phyloP scores from a whole-genome alignment of 176 grass and related monocot genomes.

The Ampelocalamus luodianensis region DNA sequence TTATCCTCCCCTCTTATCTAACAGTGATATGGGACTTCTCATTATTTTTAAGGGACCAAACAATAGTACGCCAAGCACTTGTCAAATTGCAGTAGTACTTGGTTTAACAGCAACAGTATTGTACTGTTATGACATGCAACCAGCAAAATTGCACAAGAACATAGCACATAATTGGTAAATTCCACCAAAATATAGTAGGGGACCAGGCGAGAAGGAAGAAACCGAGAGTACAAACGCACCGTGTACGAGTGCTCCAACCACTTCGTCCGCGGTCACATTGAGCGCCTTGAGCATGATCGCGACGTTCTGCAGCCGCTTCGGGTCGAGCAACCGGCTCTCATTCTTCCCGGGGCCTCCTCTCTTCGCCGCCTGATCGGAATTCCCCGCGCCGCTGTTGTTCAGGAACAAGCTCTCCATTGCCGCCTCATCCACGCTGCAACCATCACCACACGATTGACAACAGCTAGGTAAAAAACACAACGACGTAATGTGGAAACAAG shows the following conservation, averaged over 20 bases:
- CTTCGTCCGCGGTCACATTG: slow-evolving; percentile 60
- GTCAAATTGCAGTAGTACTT: slow-evolving; percentile 23
- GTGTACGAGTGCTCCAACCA: slow-evolving; percentile 58
- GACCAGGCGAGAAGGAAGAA: slow-evolving; percentile 34
- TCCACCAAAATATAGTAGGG: slow-evolving; percentile 30
- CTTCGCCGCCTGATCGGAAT: slow-evolving; percentile 18
- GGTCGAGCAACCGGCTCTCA: slow-evolving; percentile 66
- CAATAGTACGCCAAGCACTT: neutral
- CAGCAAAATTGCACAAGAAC: slow-evolving; percentile 44
- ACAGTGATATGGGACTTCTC: neutral
- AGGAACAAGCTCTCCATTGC: slow-evolving; percentile 76
- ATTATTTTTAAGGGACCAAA: neutral
- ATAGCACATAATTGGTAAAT: slow-evolving; percentile 26
- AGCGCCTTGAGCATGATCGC: slow-evolving; percentile 74
- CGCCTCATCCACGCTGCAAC: slow-evolving; percentile 70
- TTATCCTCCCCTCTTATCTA: neutral
- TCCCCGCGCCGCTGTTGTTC: slow-evolving; percentile 29
- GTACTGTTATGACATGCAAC: slow-evolving; percentile 46
- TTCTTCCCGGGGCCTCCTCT: slow-evolving; percentile 36
- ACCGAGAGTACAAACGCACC: slow-evolving; percentile 47
- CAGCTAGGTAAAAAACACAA: neutral
- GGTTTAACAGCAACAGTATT: slow-evolving; percentile 41
- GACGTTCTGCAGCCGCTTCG: slow-evolving; percentile 78
- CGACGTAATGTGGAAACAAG: neutral
- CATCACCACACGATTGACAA: neutral